Evolutionary conservation across 148 eudicot species (phyloP).

Genomic region (Chenopodium suecicum): DNA sequence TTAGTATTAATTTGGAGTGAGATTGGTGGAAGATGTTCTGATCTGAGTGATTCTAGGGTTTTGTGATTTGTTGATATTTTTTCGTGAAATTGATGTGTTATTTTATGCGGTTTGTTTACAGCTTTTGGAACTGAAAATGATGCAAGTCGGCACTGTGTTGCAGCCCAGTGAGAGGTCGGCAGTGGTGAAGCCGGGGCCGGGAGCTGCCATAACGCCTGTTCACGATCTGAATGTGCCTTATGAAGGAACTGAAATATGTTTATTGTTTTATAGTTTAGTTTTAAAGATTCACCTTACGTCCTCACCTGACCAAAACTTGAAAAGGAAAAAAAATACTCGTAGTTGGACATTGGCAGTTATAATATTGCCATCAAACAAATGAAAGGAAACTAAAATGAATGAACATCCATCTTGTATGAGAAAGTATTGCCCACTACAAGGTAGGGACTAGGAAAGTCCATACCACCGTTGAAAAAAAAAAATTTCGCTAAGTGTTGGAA

Average conservation of each 20-base stretch:
- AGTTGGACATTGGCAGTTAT: not conserved
- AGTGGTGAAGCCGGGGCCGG: conserved; percentile 37
- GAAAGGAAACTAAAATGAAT: not conserved
- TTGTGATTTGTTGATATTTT: conserved; percentile 23
- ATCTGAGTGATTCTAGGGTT: conserved; percentile 28
- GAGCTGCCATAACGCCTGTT: conserved; percentile 60
- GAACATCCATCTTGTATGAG: not conserved
- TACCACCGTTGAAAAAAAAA: no score
- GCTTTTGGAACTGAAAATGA: conserved; percentile 95
- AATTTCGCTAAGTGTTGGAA: no score
- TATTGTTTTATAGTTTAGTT: not conserved
- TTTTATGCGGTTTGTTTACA: conserved; percentile 25
- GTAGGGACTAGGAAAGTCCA: no score
- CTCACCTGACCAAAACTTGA: not conserved
- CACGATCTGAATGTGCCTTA: conserved; percentile 97
- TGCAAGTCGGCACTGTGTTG: conserved; percentile 77
- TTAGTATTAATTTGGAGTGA: not conserved
- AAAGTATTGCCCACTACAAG: no score
- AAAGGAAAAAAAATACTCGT: not conserved
- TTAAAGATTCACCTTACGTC: not conserved
- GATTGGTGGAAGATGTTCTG: conserved; percentile 19
- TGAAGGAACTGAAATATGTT: conserved; percentile 59
- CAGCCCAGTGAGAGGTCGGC: conserved; percentile 73
- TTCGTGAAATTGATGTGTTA: conserved; percentile 14
- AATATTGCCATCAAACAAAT: not conserved